phyloP scores from a whole-genome alignment of 1,284 basidiomycete genomes.

The Meira nashicola region DNA sequence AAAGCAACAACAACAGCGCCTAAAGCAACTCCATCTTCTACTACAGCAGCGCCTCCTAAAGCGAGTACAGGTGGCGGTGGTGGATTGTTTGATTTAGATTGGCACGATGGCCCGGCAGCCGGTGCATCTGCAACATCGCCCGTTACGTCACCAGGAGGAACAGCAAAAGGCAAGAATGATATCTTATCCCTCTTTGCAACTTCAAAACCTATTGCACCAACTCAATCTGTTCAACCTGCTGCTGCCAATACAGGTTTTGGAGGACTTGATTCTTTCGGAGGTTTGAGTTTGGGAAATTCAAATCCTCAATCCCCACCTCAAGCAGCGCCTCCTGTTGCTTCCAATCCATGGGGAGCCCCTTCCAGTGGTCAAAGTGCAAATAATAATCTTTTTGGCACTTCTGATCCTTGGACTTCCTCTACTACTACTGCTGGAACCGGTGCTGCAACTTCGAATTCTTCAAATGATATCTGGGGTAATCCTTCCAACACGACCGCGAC shows the following conservation, averaged over 20 bases:
- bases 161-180: constrained; percentile 63
- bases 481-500: not conserved
- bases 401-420: constrained; percentile 34
- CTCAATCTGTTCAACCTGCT: not conserved
- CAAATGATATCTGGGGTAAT: constrained; percentile 13
- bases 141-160: constrained; percentile 59
- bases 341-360: constrained; percentile 11
- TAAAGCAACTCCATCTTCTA: constrained; percentile 13
- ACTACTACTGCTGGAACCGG: constrained; percentile 3
- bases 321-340: not conserved
- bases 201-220: not conserved
- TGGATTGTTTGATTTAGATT: constrained; percentile 80
- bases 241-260: constrained; percentile 11
- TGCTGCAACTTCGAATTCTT: not conserved
- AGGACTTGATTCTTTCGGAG: constrained; percentile 18
- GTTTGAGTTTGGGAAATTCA: constrained; percentile 11
- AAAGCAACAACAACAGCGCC: constrained; percentile 44
- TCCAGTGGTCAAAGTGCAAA: not conserved
- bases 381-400: constrained; percentile 29
- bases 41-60: constrained; percentile 25
- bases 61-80: constrained; percentile 54
- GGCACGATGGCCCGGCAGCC: constrained; percentile 56
- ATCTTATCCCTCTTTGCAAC: constrained; percentile 71
- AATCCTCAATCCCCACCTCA: not conserved
- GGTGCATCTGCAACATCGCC: constrained; percentile 41